A percentile compares a stretch with the other conserved stretches of the same genome.
Conservation (phyloP, 805 yeast species). For the Metschnikowia corniflorae region DNA sequence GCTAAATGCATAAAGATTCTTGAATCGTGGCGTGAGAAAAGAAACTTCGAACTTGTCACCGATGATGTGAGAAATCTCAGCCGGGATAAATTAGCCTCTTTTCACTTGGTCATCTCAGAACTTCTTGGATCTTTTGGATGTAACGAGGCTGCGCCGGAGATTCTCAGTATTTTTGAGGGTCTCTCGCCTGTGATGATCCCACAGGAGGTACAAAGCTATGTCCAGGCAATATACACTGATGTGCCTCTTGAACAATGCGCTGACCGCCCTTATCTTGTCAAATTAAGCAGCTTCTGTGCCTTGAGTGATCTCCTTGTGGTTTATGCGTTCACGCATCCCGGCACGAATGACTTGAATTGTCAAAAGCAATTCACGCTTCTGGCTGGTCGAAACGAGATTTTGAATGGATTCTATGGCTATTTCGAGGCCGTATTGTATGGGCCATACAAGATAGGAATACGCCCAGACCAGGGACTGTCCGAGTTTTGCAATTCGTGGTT, state of each 20-base stretch:
- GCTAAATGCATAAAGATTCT: constrained; percentile 53
- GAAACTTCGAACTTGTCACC: constrained; percentile 45
- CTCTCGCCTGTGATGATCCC: constrained; percentile 39
- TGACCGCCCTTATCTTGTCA: constrained; percentile 23
- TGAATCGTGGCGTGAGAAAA: constrained; percentile 19
- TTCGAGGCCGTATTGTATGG: constrained; percentile 70
- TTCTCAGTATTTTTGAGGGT: constrained; percentile 40
- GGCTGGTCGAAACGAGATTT: constrained; percentile 28
- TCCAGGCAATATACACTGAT: constrained; percentile 71
- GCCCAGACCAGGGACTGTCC: constrained; percentile 7
- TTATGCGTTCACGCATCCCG: constrained; percentile 65
- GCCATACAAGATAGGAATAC: constrained; percentile 50
- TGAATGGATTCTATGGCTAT: constrained; percentile 71
- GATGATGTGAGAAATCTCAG: constrained; percentile 51
- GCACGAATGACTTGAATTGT: constrained; percentile 20
- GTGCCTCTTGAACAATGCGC: not conserved
- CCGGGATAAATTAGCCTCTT: constrained; percentile 20
- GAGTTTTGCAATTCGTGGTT: constrained; percentile 36
- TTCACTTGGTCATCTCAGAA: constrained; percentile 72
- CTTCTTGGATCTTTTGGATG: constrained; percentile 89
- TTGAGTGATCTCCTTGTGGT: constrained; percentile 43
- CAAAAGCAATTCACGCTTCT: constrained; percentile 27
- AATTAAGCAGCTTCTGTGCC: constrained; percentile 15
- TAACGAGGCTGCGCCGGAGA: constrained; percentile 86
- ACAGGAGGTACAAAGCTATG: constrained; percentile 49